Base-by-base conservation (phyloP, 2,329 filamentous ascomycete species). In the Sporothrix curviconia region DNA sequence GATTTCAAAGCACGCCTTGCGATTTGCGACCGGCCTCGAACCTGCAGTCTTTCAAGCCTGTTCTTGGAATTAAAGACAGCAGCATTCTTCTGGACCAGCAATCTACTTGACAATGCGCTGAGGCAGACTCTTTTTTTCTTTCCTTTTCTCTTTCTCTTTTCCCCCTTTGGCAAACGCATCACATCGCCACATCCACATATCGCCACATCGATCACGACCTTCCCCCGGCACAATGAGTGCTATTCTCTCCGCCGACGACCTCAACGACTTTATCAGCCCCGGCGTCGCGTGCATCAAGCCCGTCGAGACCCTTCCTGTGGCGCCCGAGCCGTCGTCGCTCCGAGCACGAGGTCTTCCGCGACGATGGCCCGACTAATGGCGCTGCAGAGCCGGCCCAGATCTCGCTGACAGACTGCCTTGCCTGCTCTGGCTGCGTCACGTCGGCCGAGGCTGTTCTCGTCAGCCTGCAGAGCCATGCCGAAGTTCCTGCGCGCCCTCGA, bases 251-350 rank as follows among this genome's bases (percentile, higher is more conserved):
- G 87, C 88, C 67, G 92, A 99, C 77, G 92, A 96, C 71, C 80
- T 99, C 61, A 99, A 99, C 78, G 94, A 99, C 78, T 99, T 99
- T 76, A 99, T 99, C 70, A 94, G 89, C 58, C 94, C 94, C 14
- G 92, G 92, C 61, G 92, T 99, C 68, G 94, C 94, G 62, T 99
- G 94, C 75, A 97, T 99, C 73, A 97, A 99, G 69, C 94, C 94
- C 28, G 81, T 99, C 69, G 94, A 99, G 72, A 95, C 90, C 2
- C 82, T 99, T 14, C 92, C 94, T 2, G 73, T 79, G 51, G 78
- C 81, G 63, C 74, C 81, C 34, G 72, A 81, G 24, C 70, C 69
- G 40, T 62, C 60, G 24, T 22, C 50, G 17, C 71, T 77, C 67
- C n/a, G 79, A 82, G 64, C 88, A 92, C 73, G 91, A 97, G 82